phyloP scores from a whole-genome alignment of 257 asterid species.

The Nicotiana noctiflora region DNA sequence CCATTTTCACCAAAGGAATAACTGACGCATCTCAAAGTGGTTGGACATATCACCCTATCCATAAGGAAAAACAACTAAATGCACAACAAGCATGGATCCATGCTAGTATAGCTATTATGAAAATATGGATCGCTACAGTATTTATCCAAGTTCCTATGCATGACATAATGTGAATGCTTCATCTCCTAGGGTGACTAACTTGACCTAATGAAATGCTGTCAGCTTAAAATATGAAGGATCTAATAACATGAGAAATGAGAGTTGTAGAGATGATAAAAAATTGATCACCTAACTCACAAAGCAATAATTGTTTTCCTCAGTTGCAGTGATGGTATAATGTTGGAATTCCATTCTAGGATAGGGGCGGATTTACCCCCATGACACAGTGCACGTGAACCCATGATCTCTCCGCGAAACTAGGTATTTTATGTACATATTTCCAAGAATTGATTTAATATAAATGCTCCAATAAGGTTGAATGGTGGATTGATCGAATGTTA shows the following conservation, averaged over 20 bases:
- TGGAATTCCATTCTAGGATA: background rate
- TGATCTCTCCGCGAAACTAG: too few species aligned
- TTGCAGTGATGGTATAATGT: background rate
- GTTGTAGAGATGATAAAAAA: background rate
- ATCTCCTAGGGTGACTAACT: background rate
- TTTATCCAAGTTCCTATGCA: background rate
- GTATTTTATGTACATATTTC: too few species aligned
- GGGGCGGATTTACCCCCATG: too few species aligned
- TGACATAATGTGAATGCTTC: background rate
- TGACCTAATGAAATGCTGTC: background rate
- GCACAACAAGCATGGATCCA: background rate
- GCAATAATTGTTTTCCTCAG: background rate
- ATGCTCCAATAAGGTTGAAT: too few species aligned
- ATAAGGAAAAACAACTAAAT: background rate
- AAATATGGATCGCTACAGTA: background rate
- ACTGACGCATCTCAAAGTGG: background rate
- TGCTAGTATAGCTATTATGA: background rate
- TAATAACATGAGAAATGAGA: background rate
- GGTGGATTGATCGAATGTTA: too few species aligned
- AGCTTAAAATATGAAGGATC: background rate
- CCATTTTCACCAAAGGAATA: background rate
- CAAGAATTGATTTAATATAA: too few species aligned
- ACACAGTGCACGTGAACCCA: too few species aligned
- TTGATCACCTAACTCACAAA: background rate
- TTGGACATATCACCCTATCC: background rate